Evolutionary conservation across 1,284 basidiomycete species (phyloP).

Genomic region (Coniferiporia weirii): DNA sequence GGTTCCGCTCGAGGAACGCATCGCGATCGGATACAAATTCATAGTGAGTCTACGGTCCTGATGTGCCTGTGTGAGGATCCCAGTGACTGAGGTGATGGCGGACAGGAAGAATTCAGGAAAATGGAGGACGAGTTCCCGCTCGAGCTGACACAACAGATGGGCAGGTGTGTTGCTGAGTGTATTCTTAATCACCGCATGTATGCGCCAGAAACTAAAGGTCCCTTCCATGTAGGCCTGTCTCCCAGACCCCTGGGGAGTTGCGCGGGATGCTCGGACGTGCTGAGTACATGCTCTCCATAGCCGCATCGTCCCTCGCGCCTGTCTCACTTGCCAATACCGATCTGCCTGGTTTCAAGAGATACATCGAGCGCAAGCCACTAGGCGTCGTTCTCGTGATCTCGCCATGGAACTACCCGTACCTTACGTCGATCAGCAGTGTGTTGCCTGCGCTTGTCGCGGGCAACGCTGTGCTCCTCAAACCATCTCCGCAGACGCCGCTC

Average conservation of each 20-base stretch:
- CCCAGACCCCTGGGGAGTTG: slow-evolving; percentile 75
- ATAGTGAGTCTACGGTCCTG: slow-evolving; percentile 43
- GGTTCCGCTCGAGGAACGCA: slow-evolving; percentile 63
- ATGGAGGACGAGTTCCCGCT: slow-evolving; percentile 64
- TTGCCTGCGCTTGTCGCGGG: slow-evolving; percentile 86
- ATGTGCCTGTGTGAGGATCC: neutral
- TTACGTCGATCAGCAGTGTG: slow-evolving; percentile 85
- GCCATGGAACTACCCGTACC: slow-evolving; percentile 92
- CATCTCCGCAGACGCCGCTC: slow-evolving; percentile 91
- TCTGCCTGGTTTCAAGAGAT: slow-evolving; percentile 76
- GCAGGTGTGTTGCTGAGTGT: slow-evolving; percentile 42
- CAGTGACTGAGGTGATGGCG: neutral
- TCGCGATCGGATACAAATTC: slow-evolving; percentile 72
- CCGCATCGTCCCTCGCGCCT: slow-evolving; percentile 71
- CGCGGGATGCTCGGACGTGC: slow-evolving; percentile 79
- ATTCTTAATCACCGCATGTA: slow-evolving; percentile 2
- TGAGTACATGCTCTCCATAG: slow-evolving; percentile 82
- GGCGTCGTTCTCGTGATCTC: slow-evolving; percentile 87
- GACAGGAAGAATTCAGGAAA: slow-evolving; percentile 70
- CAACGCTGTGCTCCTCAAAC: slow-evolving; percentile 88
- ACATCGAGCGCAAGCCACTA: slow-evolving; percentile 77
- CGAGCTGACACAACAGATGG: slow-evolving; percentile 80
- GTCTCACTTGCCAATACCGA: slow-evolving; percentile 71
- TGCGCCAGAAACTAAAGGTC: neutral
- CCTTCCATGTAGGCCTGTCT: slow-evolving; percentile 56